A percentile compares a stretch with the other conserved stretches of the same genome.
phyloP scores from a whole-genome alignment of 2,329 filamentous ascomycete genomes.

The Teratosphaeriaceae sp. region DNA sequence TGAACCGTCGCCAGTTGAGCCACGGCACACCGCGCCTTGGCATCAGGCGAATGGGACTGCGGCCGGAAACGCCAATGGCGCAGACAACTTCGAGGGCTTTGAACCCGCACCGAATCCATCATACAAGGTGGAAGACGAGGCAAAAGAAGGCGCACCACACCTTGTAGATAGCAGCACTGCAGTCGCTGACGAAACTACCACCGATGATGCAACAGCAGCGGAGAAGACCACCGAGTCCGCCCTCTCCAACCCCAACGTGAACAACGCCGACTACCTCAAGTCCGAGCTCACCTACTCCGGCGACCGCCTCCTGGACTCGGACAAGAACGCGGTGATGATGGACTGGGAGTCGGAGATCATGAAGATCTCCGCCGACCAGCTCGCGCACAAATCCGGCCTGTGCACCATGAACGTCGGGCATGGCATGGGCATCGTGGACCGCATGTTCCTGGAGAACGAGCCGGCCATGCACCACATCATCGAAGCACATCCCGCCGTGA shows the following conservation, averaged over 20 bases:
- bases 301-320: constrained; percentile 41
- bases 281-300: constrained; percentile 43
- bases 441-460: constrained; percentile 38
- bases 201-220: neutral
- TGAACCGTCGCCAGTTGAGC: constrained; percentile 19
- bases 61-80: neutral
- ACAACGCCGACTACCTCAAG: constrained; percentile 43
- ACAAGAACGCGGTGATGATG: constrained; percentile 49
- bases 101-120: constrained; percentile 28
- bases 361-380: constrained; percentile 38
- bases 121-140: constrained; percentile 22
- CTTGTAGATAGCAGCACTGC: constrained; percentile 12
- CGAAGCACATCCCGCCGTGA: constrained; percentile 45
- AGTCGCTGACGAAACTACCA: neutral
- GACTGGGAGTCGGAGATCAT: constrained; percentile 47
- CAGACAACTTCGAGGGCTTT: constrained; percentile 21
- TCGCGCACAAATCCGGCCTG: constrained; percentile 33
- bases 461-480: constrained; percentile 44
- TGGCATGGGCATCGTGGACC: constrained; percentile 47
- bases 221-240: constrained; percentile 17
- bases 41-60: neutral
- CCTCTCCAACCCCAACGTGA: constrained; percentile 32
- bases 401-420: constrained; percentile 45
- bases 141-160: constrained; percentile 8
- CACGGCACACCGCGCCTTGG: constrained; percentile 5